phyloP scores from a whole-genome alignment of 108 stramenopile genomes.

The Cyclotella distinguenda region DNA sequence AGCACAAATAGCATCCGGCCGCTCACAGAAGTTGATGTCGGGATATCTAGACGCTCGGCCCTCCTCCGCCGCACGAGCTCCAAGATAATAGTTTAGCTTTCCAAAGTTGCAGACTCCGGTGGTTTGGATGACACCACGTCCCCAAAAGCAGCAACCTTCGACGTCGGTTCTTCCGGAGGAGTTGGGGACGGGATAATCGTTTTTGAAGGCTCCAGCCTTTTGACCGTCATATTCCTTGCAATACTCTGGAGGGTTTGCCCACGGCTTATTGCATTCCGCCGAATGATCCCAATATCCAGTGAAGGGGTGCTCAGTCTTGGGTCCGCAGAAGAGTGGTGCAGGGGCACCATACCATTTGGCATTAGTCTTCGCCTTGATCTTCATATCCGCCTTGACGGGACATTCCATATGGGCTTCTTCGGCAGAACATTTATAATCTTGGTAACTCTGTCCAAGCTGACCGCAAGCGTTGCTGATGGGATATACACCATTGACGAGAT shows the following conservation, averaged over 20 bases:
- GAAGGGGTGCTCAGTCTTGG: slow-evolving; percentile 27
- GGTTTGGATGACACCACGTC: slow-evolving; percentile 50
- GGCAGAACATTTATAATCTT: slow-evolving; percentile 41
- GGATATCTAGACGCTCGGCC: slow-evolving; percentile 32
- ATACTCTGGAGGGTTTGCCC: slow-evolving; percentile 14
- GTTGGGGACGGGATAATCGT: slow-evolving; percentile 29
- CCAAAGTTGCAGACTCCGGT: slow-evolving; percentile 51
- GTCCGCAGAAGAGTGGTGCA: slow-evolving; percentile 45
- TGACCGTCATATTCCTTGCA: slow-evolving; percentile 37
- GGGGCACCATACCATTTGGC: slow-evolving; percentile 53
- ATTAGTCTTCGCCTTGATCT: slow-evolving; percentile 33
- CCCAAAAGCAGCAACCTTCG: slow-evolving; percentile 61
- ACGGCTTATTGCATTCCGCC: slow-evolving; percentile 40
- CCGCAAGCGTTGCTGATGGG: slow-evolving; percentile 49
- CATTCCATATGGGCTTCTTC: slow-evolving; percentile 50
- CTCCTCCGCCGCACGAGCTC: slow-evolving; percentile 35
- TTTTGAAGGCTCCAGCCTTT: slow-evolving; percentile 34
- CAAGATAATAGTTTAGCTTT: slow-evolving; percentile 49
- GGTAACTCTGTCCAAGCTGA: slow-evolving; percentile 47
- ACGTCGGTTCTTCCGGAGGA: slow-evolving; percentile 43
- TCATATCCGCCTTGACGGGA: slow-evolving; percentile 31
- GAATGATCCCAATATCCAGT: slow-evolving; percentile 52
- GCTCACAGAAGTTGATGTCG: slow-evolving; percentile 43
- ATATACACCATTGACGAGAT: slow-evolving; percentile 41
- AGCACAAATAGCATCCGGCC: slow-evolving; percentile 41